phyloP scores from a whole-genome alignment of 768 basidiomycete genomes.

The Lactarius hengduanensis region DNA sequence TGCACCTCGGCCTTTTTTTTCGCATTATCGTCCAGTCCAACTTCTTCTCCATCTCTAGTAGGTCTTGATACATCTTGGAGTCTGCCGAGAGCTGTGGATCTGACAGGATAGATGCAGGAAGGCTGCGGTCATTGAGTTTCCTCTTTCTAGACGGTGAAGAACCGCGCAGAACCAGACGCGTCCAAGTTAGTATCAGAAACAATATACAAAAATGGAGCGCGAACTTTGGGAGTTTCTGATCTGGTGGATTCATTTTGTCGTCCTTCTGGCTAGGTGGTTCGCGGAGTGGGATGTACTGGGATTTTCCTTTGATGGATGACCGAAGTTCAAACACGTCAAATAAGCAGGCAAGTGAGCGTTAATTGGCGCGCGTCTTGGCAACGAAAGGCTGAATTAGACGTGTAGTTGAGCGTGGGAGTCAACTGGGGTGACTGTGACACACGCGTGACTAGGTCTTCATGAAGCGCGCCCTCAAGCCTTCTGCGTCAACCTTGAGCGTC shows the following conservation, averaged over 20 bases:
- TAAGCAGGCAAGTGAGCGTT: not conserved
- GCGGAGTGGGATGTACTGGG: not conserved
- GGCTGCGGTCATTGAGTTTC: conserved; percentile 74
- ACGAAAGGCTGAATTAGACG: not conserved
- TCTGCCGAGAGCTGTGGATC: conserved; percentile 76
- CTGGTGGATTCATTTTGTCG: conserved; percentile 27
- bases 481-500: no score
- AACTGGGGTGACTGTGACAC: not conserved
- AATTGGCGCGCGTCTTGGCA: not conserved
- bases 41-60: conserved; percentile 86
- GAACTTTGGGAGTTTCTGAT: conserved; percentile 40
- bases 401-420: not conserved
- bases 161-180: conserved; percentile 5
- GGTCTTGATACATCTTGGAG: conserved; percentile 81
- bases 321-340: not conserved
- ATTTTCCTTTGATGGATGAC: not conserved
- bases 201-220: conserved; percentile 4
- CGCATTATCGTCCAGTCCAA: conserved; percentile 94
- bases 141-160: conserved; percentile 50
- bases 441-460: not conserved
- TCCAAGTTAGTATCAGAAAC: not conserved
- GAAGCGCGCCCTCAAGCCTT: no score
- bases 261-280: not conserved
- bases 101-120: conserved; percentile 75
- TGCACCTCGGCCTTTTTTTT: conserved; percentile 86